Percentiles rank a stretch among this genome's conserved stretches.
Conservation (phyloP, 305 asterid species). For the Andrographis paniculata region DNA sequence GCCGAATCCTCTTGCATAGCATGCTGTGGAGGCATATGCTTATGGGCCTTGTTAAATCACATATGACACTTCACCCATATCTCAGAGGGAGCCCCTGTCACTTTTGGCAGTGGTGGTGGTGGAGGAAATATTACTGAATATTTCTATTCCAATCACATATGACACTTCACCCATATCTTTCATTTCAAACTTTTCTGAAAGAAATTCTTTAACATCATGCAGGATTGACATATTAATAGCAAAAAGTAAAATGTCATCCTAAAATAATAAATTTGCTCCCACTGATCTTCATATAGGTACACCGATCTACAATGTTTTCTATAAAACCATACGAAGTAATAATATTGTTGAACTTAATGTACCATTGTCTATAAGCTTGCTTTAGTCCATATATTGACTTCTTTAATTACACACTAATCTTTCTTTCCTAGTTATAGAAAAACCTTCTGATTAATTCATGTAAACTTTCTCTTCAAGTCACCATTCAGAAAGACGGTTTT, state of each 20-base stretch:
- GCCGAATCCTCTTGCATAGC: no score
- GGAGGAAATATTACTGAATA: constrained; percentile 1
- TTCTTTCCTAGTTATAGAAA: not conserved
- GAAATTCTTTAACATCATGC: not conserved
- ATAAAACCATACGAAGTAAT: not conserved
- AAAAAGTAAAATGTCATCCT: no score
- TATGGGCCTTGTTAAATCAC: no score
- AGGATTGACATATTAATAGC: no score
- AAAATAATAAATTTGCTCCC: no score
- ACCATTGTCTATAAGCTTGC: not conserved
- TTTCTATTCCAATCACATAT: constrained; percentile 4
- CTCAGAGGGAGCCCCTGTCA: no score
- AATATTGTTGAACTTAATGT: not conserved
- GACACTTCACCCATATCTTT: not conserved
- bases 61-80: no score
- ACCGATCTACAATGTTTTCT: constrained; percentile 1
- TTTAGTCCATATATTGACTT: not conserved
- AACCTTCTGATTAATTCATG: not conserved
- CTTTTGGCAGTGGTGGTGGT: no score
- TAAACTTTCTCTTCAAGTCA: no score
- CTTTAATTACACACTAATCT: not conserved
- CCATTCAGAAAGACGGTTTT: no score
- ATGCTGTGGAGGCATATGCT: no score
- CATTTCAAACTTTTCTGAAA: not conserved
- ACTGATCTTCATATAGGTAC: no score